Evolutionary conservation across 1,139 yeast genomes (phyloP).

Genomic region (Blastobotrys proliferans): DNA sequence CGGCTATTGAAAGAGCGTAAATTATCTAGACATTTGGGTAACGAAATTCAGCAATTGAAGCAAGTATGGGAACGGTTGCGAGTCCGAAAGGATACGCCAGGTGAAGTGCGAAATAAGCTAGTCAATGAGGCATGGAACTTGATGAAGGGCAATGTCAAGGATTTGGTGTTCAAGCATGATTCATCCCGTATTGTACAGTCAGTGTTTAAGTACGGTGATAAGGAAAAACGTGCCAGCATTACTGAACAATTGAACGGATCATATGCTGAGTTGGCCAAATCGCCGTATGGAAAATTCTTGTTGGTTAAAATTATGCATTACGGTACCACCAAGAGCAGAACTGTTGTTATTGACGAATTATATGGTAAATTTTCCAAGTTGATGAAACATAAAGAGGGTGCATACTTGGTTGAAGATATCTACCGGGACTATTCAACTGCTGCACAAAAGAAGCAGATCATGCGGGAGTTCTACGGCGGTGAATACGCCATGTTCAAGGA

Average conservation of each 20-base stretch:
- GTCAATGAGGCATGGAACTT: slow-evolving; percentile 84
- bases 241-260: slow-evolving; percentile 69
- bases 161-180: slow-evolving; percentile 90
- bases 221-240: slow-evolving; percentile 72
- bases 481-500: slow-evolving; percentile 90
- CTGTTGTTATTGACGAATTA: slow-evolving; percentile 70
- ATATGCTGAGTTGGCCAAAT: slow-evolving; percentile 79
- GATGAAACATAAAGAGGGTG: slow-evolving; percentile 97
- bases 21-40: slow-evolving; percentile 79
- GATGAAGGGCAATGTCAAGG: slow-evolving; percentile 71
- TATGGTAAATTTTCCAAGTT: slow-evolving; percentile 88
- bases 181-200: slow-evolving; percentile 96
- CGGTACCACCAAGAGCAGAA: slow-evolving; percentile 79
- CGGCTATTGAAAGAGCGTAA: slow-evolving; percentile 77
- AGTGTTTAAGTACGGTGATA: slow-evolving; percentile 77
- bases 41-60: slow-evolving; percentile 80
- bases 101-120: slow-evolving; percentile 69
- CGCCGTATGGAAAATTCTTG: slow-evolving; percentile 89
- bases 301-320: slow-evolving; percentile 86
- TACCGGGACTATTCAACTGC: slow-evolving; percentile 80
- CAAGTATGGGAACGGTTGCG: slow-evolving; percentile 87
- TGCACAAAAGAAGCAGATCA: slow-evolving; percentile 83
- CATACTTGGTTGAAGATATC: slow-evolving; percentile 95
- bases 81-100: slow-evolving; percentile 77
- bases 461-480: slow-evolving; percentile 96